Percentiles rank a stretch among this genome's conserved stretches.
These are phyloP conservation scores for Arctium minus DNA, from an alignment of 129 eudicot genomes.

Conservation along the genomic window DNA sequence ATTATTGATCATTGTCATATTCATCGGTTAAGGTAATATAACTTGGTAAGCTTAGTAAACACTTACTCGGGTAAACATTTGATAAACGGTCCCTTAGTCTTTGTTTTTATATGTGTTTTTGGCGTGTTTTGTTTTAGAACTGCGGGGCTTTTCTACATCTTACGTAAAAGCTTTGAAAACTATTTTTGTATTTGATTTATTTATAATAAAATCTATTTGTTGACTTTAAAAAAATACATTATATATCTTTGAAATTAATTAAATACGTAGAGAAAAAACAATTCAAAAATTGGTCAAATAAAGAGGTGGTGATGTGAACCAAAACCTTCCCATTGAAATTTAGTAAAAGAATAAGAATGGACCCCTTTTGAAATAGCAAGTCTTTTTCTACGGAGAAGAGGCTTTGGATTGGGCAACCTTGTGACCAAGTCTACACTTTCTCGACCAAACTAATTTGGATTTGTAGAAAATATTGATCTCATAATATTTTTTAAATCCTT, in stretches of 20 bases:
- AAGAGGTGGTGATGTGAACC: slow-evolving; percentile 20
- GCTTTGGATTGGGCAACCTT: background rate
- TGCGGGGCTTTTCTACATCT: background rate
- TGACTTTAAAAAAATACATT: background rate
- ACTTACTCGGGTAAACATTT: no score
- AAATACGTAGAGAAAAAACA: background rate
- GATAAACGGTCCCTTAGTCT: no score
- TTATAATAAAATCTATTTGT: background rate
- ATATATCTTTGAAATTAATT: background rate
- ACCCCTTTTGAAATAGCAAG: slow-evolving; percentile 16
- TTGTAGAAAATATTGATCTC: background rate
- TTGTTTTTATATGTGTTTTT: background rate
- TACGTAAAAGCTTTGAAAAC: background rate
- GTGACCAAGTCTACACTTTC: slow-evolving; percentile 13
- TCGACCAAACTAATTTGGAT: slow-evolving; percentile 13
- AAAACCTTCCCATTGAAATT: background rate
- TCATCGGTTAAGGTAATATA: no score
- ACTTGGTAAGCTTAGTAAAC: no score
- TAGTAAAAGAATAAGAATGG: background rate
- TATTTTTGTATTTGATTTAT: background rate
- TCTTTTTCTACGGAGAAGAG: slow-evolving; percentile 5
- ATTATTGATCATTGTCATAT: no score
- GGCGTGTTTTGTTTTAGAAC: background rate
- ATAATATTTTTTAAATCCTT: background rate
- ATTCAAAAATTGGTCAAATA: background rate